Evolutionary conservation across 768 basidiomycete species (phyloP).

Genomic region (Dioszegia aurantiaca): DNA sequence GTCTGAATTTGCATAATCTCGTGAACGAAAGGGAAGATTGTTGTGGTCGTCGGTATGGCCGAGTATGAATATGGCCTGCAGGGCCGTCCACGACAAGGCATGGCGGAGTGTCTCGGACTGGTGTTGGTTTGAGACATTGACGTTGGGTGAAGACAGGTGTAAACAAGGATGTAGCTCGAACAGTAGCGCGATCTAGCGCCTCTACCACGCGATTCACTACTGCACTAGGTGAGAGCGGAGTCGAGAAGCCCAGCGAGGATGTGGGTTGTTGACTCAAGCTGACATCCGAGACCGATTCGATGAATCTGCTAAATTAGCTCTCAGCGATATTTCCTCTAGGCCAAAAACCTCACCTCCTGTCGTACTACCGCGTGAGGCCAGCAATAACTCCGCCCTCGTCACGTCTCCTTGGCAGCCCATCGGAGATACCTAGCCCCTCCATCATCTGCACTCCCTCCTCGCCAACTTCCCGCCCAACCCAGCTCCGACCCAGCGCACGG

Average conservation of each 20-base stretch:
- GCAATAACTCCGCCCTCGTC: slow-evolving; percentile 3
- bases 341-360: not conserved
- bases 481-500: slow-evolving; percentile 25
- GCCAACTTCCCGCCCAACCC: slow-evolving; percentile 23
- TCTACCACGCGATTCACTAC: too few relatives aligned
- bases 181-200: too few relatives aligned
- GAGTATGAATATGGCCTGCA: not conserved
- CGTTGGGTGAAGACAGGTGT: slow-evolving; percentile 1
- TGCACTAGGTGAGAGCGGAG: too few relatives aligned
- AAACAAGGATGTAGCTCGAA: too few relatives aligned
- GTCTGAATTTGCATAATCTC: slow-evolving; percentile 4
- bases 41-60: not conserved
- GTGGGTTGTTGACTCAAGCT: too few relatives aligned
- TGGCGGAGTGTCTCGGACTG: slow-evolving; percentile 1
- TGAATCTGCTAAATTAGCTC: too few relatives aligned
- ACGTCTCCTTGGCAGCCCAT: slow-evolving; percentile 1
- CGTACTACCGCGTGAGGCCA: not conserved
- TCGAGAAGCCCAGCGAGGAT: too few relatives aligned
- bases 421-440: not conserved
- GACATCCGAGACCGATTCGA: too few relatives aligned
- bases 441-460: slow-evolving; percentile 8
- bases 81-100: not conserved
- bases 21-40: not conserved
- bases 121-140: not conserved
- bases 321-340: too few relatives aligned